Percentiles rank a stretch among this genome's conserved stretches.
Evolutionary conservation across 2,329 filamentous ascomycete genomes (phyloP).

Genomic region (Curvularia lunata): DNA sequence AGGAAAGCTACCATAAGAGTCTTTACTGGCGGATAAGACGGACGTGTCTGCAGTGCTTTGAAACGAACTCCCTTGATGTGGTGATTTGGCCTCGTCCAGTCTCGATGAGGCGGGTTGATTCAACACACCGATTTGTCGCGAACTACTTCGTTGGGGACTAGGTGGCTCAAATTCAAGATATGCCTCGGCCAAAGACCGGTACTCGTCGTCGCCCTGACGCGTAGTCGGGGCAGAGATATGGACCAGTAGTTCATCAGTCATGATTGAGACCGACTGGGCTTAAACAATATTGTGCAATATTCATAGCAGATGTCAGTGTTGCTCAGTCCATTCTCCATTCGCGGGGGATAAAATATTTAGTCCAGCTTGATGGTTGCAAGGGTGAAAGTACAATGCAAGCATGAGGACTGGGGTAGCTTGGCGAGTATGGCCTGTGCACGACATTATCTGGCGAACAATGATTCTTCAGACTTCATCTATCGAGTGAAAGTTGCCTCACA

Average conservation of each 20-base stretch:
- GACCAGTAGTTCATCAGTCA: conserved; percentile 52
- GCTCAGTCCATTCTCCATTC: conserved; percentile 4
- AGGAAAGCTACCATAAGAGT: conserved; percentile 46
- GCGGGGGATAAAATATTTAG: not conserved
- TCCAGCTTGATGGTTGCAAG: not conserved
- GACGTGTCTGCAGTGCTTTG: conserved; percentile 3
- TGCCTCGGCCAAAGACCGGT: conserved; percentile 48
- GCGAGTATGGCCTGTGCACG: conserved; percentile 6
- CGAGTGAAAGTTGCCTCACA: not conserved
- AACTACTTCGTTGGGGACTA: not conserved
- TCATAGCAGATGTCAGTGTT: conserved; percentile 14
- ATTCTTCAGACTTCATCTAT: not conserved
- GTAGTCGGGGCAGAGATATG: conserved; percentile 55
- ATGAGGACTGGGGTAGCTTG: not conserved
- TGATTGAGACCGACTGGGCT: conserved; percentile 17
- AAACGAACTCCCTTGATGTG: conserved; percentile 1
- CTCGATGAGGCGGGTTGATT: not conserved
- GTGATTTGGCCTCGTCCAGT: not conserved
- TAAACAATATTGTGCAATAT: conserved; percentile 8
- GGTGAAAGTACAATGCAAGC: conserved; percentile 1
- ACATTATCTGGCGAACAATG: not conserved
- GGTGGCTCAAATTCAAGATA: conserved; percentile 49
- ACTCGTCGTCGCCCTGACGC: conserved; percentile 51
- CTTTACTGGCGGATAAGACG: conserved; percentile 29
- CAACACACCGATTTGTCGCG: not conserved